These are phyloP conservation scores for Pythium inflatum DNA, from an alignment of 352 stramenopile species.

Conservation along the genomic window DNA sequence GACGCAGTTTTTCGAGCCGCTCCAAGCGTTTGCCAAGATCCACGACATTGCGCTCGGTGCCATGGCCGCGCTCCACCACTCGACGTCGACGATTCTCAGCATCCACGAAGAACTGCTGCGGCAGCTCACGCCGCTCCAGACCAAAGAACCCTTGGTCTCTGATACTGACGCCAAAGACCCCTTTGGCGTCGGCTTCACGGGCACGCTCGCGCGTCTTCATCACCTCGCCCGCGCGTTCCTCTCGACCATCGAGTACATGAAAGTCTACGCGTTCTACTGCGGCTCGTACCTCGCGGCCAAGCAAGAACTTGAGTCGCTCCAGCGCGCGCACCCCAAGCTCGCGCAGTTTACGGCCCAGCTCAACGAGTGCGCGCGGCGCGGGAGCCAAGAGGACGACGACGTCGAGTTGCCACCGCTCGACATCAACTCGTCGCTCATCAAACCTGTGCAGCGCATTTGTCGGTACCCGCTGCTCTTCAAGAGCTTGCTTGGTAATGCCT, in stretches of 20 bases:
- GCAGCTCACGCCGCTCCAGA: conserved; percentile 24
- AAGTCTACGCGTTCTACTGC: conserved; percentile 73
- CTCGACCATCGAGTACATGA: conserved; percentile 65
- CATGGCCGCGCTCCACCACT: conserved; percentile 37
- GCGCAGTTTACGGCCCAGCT: conserved; percentile 37
- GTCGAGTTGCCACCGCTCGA: conserved; percentile 35
- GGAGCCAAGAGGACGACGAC: conserved; percentile 11
- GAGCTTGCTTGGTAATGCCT: conserved; percentile 46
- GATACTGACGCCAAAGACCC: conserved; percentile 8
- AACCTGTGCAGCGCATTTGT: conserved; percentile 74
- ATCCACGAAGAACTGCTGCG: conserved; percentile 45
- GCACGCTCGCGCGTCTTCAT: conserved; percentile 26
- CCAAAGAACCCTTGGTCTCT: background rate
- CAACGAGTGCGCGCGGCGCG: conserved; percentile 24
- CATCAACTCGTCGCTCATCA: conserved; percentile 67
- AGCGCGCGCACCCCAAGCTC: conserved; percentile 31
- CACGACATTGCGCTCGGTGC: conserved; percentile 36
- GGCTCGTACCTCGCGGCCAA: conserved; percentile 51
- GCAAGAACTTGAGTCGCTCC: conserved; percentile 50
- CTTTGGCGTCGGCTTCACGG: conserved; percentile 27
- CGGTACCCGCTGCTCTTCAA: conserved; percentile 67
- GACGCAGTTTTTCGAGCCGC: conserved; percentile 41
- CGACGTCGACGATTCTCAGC: conserved; percentile 38
- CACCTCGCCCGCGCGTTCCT: conserved; percentile 41
- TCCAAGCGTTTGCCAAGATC: conserved; percentile 33